A percentile compares a stretch with the other conserved stretches of the same genome.
Evolutionary conservation across 164 flowering plant species (phyloP).

Genomic region (Berberis thunbergii): DNA sequence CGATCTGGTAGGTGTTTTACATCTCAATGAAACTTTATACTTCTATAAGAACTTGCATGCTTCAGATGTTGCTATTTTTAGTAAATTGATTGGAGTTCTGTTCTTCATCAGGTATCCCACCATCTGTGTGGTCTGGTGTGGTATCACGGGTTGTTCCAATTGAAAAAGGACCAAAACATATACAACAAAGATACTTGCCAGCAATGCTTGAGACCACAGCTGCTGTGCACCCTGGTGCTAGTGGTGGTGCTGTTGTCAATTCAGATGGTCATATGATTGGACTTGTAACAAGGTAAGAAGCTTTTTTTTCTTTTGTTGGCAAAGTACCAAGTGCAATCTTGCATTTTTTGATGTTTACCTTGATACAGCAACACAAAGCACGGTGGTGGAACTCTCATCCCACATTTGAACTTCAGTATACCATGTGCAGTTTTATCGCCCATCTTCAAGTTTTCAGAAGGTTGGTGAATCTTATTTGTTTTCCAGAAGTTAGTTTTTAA

Average conservation of each 20-base stretch:
- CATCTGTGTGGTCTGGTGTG: constrained; percentile 72
- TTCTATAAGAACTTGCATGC: not conserved
- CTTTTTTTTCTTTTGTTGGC: no score
- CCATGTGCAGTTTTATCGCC: constrained; percentile 71
- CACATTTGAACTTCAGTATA: constrained; percentile 92
- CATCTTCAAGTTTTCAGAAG: constrained; percentile 66
- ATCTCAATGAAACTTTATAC: not conserved
- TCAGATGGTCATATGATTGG: constrained; percentile 79
- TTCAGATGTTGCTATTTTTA: not conserved
- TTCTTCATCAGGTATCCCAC: constrained; percentile 42
- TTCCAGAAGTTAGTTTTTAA: not conserved
- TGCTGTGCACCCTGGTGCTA: constrained; percentile 90
- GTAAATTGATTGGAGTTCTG: not conserved
- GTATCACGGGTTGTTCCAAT: constrained; percentile 59
- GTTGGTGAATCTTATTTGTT: constrained; percentile 20
- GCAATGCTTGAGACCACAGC: constrained; percentile 96
- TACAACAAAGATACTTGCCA: constrained; percentile 28
- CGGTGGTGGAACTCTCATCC: constrained; percentile 76
- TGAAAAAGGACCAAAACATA: constrained; percentile 16
- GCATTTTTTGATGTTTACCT: constrained; percentile 1
- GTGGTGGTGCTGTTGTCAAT: constrained; percentile 93
- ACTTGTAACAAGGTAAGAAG: constrained; percentile 80
- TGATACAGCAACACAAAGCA: constrained; percentile 79
- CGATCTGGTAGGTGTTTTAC: constrained; percentile 46
- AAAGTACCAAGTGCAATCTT: no score